Evolutionary conservation across 2,329 filamentous ascomycete genomes (phyloP).

Genomic region (Alternaria panax): DNA sequence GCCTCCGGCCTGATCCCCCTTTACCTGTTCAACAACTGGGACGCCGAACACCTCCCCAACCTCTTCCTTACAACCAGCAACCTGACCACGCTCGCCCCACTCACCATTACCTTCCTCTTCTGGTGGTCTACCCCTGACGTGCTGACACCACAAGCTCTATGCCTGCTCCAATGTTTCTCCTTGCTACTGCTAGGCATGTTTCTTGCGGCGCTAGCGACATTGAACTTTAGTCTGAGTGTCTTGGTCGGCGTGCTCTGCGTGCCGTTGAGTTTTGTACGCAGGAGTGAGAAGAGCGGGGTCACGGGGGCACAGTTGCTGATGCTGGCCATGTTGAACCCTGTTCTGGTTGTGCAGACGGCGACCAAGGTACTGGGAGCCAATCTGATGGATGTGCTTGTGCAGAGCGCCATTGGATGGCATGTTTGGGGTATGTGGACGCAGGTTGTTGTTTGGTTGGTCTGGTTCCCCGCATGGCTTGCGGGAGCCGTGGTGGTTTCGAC

Average conservation of each 20-base stretch:
- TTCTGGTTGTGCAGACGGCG: conserved; percentile 41
- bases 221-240: conserved; percentile 93
- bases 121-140: conserved; percentile 44
- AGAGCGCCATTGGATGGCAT: conserved; percentile 86
- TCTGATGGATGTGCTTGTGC: conserved; percentile 65
- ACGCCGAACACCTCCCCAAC: conserved; percentile 54
- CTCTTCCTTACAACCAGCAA: conserved; percentile 45
- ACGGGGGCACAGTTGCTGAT: conserved; percentile 24
- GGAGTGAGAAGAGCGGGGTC: conserved; percentile 10
- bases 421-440: conserved; percentile 90
- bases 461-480: conserved; percentile 91
- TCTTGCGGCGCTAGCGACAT: conserved; percentile 87
- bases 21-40: conserved; percentile 82
- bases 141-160: conserved; percentile 73
- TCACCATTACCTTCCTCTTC: conserved; percentile 39
- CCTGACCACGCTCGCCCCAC: conserved; percentile 44
- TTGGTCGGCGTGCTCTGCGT: conserved; percentile 79
- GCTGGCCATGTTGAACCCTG: conserved; percentile 43
- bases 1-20: conserved; percentile 81
- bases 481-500: conserved; percentile 51
- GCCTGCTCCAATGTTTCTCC: conserved; percentile 87
- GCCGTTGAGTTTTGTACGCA: conserved; percentile 77
- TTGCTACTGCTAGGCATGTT: conserved; percentile 92
- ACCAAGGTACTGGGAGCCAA: conserved; percentile 43
- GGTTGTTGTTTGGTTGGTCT: conserved; percentile 90